These are phyloP conservation scores for Acorus calamus DNA, from an alignment of 106 monocot species.

Conservation along the genomic window DNA sequence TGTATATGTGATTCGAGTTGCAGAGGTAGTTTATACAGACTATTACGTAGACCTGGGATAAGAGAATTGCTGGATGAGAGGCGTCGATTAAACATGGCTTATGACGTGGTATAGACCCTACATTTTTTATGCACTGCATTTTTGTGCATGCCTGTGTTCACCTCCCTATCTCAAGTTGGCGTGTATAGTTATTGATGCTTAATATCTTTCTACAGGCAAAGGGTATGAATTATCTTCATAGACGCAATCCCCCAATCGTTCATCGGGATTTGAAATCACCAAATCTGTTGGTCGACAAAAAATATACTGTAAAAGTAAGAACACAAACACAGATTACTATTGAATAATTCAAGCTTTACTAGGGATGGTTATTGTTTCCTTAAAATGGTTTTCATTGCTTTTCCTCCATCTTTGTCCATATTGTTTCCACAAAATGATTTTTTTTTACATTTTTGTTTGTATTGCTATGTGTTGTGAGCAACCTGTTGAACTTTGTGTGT, in stretches of 20 bases:
- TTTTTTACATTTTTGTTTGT: not conserved
- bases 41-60: constrained; percentile 68
- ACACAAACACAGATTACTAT: too few species aligned
- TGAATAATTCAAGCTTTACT: too few species aligned
- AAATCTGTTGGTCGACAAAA: constrained; percentile 95
- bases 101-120: constrained; percentile 56
- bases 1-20: constrained; percentile 4
- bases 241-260: constrained; percentile 87
- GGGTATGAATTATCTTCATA: constrained; percentile 99
- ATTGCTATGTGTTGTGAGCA: too few species aligned
- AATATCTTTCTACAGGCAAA: constrained; percentile 53
- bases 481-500: too few species aligned
- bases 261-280: constrained; percentile 99
- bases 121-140: not conserved
- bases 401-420: not conserved
- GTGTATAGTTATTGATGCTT: not conserved
- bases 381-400: not conserved
- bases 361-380: not conserved
- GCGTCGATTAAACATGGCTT: constrained; percentile 89
- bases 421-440: not conserved
- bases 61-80: constrained; percentile 84
- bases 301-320: constrained; percentile 92
- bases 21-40: constrained; percentile 91
- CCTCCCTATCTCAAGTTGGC: not conserved
- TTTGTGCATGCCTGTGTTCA: not conserved